phyloP scores from a whole-genome alignment of 805 yeast species.

The Wickerhamomyces kurtzmanii region DNA sequence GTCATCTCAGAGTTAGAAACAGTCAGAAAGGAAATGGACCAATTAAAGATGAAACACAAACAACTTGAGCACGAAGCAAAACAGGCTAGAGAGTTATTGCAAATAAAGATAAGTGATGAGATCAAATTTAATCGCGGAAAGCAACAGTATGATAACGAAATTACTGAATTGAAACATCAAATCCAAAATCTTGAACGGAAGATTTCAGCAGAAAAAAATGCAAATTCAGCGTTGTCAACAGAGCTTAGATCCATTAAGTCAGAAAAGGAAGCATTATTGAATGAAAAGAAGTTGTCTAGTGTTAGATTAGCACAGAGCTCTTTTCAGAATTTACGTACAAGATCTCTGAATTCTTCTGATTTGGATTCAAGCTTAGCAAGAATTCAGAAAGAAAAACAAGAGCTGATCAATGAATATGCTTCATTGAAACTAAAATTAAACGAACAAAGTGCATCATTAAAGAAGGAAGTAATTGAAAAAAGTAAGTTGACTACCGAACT shows the following conservation, averaged over 20 bases:
- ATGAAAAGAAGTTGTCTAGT: conserved; percentile 12
- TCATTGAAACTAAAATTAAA: conserved; percentile 39
- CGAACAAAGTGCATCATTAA: conserved; percentile 37
- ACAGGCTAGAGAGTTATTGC: conserved; percentile 30
- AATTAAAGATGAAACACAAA: conserved; percentile 16
- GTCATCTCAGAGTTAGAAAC: conserved; percentile 17
- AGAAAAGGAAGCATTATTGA: conserved; percentile 22
- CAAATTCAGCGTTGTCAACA: conserved; percentile 18
- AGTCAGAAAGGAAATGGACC: conserved; percentile 16
- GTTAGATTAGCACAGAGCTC: conserved; percentile 15
- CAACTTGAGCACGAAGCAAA: conserved; percentile 35
- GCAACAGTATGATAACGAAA: conserved; percentile 29
- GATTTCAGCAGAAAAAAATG: conserved; percentile 18
- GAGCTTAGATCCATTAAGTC: conserved; percentile 15
- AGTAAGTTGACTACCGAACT: conserved; percentile 45
- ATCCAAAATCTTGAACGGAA: conserved; percentile 7
- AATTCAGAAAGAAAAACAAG: conserved; percentile 15
- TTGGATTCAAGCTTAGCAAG: conserved; percentile 12
- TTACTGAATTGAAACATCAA: conserved; percentile 25
- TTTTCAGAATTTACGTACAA: conserved; percentile 5
- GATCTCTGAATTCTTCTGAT: conserved; percentile 11
- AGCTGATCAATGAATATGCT: conserved; percentile 29
- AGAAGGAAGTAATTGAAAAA: conserved; percentile 32
- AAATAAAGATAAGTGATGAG: conserved; percentile 31
- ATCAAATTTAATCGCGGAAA: conserved; percentile 34